Percentiles rank a stretch among this genome's conserved stretches.
Evolutionary conservation across 164 flowering plant genomes (phyloP).

Genomic region (Liriodendron chinense): DNA sequence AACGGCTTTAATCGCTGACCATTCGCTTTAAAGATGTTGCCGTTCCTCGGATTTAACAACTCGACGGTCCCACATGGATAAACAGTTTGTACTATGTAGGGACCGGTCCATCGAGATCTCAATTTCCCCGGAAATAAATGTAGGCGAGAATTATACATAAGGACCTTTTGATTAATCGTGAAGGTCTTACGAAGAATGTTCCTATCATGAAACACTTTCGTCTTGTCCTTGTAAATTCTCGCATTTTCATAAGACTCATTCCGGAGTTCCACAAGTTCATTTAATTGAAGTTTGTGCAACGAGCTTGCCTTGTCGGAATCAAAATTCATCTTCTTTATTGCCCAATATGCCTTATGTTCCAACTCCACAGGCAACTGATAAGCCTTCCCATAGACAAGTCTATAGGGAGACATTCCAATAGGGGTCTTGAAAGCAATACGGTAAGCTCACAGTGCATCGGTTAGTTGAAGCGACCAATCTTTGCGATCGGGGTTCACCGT

Average conservation of each 20-base stretch:
- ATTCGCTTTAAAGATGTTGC: too few species aligned
- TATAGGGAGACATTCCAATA: too few species aligned
- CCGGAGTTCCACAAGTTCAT: too few species aligned
- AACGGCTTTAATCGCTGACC: neutral
- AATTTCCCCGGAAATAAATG: neutral
- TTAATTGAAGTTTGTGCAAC: too few species aligned
- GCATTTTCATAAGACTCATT: too few species aligned
- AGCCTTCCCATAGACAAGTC: too few species aligned
- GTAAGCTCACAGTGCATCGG: neutral
- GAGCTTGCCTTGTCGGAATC: too few species aligned
- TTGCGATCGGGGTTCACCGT: neutral
- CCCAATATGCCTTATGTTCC: too few species aligned
- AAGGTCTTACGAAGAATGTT: too few species aligned
- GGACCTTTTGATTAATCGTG: neutral
- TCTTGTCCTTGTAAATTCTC: neutral
- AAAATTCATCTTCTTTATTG: too few species aligned
- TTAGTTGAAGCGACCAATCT: neutral
- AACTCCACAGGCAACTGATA: too few species aligned
- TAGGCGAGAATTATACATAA: neutral
- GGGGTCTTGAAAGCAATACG: neutral
- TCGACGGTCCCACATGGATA: neutral
- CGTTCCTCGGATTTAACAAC: neutral
- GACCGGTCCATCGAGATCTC: neutral
- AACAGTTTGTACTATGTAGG: neutral
- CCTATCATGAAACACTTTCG: neutral